These are phyloP conservation scores for Tetrahymena borealis DNA, from an alignment of 73 alveolate genomes.

Conservation along the genomic window DNA sequence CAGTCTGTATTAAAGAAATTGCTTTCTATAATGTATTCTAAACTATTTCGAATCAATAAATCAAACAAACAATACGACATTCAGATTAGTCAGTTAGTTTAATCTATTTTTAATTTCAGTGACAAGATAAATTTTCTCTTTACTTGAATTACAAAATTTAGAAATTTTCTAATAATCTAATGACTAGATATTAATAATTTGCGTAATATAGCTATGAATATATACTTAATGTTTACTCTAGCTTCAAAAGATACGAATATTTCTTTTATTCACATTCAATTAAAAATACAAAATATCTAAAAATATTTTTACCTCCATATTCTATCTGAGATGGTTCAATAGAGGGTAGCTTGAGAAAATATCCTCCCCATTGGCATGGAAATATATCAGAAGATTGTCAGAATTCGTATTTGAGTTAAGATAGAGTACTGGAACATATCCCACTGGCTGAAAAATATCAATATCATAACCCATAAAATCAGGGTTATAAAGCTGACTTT, in stretches of 20 bases:
- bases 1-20: too few species aligned
- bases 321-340: constrained; percentile 48
- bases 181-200: too few species aligned
- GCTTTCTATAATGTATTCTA: too few species aligned
- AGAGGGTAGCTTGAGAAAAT: constrained; percentile 61
- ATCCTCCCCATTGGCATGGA: constrained; percentile 91
- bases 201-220: too few species aligned
- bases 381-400: constrained; percentile 62
- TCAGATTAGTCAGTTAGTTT: too few species aligned
- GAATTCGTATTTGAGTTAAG: constrained; percentile 55
- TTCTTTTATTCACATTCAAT: not conserved
- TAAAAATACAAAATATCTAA: not conserved
- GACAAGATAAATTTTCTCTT: too few species aligned
- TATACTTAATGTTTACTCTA: not conserved
- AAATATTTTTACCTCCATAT: constrained; percentile 27
- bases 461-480: not conserved
- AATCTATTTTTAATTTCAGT: too few species aligned
- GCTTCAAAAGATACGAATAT: not conserved
- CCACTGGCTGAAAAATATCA: not conserved
- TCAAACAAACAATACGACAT: too few species aligned
- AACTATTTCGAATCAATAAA: too few species aligned
- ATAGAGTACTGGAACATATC: constrained; percentile 50
- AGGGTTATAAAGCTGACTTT: not conserved
- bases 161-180: too few species aligned
- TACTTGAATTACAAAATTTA: too few species aligned